These are phyloP conservation scores for Backusella australiensis DNA, from an alignment of 192 early-diverging fungal genomes.

Conservation along the genomic window DNA sequence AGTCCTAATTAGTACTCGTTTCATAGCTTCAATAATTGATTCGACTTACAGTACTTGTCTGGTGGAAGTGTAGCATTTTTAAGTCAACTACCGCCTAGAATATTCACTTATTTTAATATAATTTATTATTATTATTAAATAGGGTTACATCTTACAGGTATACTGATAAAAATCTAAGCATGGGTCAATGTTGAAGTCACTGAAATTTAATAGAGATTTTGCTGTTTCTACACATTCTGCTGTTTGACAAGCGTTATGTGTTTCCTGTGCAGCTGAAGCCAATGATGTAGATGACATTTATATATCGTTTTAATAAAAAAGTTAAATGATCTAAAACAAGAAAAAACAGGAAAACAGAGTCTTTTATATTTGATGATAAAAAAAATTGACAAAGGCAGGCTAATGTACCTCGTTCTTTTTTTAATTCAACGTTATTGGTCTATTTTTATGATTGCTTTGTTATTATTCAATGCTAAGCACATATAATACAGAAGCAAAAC, in stretches of 20 bases:
- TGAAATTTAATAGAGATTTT: conserved; percentile 43
- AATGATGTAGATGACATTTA: not conserved
- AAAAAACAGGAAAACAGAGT: not conserved
- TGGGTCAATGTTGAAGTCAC: conserved; percentile 53
- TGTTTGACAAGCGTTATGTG: conserved; percentile 35
- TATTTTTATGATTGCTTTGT: too few species aligned
- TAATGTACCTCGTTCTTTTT: too few species aligned
- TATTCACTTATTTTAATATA: not conserved
- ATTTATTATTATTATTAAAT: too few species aligned
- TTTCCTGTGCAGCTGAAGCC: not conserved
- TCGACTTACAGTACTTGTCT: conserved; percentile 44
- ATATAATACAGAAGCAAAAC: too few species aligned
- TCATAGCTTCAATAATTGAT: too few species aligned
- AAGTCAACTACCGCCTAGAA: conserved; percentile 56
- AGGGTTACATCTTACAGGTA: conserved; percentile 39
- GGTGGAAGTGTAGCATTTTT: conserved; percentile 50
- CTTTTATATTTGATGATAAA: not conserved
- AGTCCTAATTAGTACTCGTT: too few species aligned
- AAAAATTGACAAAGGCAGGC: too few species aligned
- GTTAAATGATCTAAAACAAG: not conserved
- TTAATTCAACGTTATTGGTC: too few species aligned
- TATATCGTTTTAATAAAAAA: not conserved
- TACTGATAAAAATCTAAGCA: conserved; percentile 65
- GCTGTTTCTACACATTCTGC: conserved; percentile 54
- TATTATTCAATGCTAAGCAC: too few species aligned